Base-by-base conservation (phyloP, 2,329 filamentous ascomycete genomes). In the Beauveria sp. region DNA sequence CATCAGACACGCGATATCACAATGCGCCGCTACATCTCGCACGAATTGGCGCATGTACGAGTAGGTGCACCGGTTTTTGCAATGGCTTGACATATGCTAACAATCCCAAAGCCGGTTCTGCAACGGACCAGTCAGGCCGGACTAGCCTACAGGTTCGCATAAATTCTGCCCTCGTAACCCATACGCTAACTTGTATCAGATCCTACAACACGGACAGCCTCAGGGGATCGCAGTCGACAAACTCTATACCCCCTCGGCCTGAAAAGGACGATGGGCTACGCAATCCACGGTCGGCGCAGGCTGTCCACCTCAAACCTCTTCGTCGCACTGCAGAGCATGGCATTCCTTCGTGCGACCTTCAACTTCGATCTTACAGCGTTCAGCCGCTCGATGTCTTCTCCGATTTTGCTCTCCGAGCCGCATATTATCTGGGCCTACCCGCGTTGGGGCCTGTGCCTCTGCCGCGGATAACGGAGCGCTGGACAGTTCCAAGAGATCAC, bases 371-470 rank as follows among this genome's bases (percentile, higher is more conserved):
- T 40, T 99, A 91, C 81, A 92, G 84, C 69, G 80, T 93, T 42
- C 91, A 92, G 63, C 95, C 96, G 67, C 85, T 99, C 63, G 91
- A 96, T 70, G 93, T 97, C 78, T 97, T 96, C 72, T 83, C 88
- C 74, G 95, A 99, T 77, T 98, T 99, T 73, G 92, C 93, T 55
- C 80, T 98, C 60, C 90, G 95, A 66, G 93, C 93, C 4, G 95
- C 95, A 61, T 99, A 98, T 78, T 99, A 93, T 77, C 85, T 97
- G 47, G 86, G 89, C 20, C 86, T 99, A 2, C 89, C 92, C 10
- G 92, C 92, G 3, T 89, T 85, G 52, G 95, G 95, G 0, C 93
- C 95, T 6, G 81, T 95, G 6, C 91, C 93, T 12, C 79, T 99
- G 20, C 95, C 95, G 1, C 86, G 88, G 62, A 91, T 93, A 66